Base-by-base conservation (phyloP, 495 filamentous ascomycete species). In the Hypoxylon fuscum region DNA sequence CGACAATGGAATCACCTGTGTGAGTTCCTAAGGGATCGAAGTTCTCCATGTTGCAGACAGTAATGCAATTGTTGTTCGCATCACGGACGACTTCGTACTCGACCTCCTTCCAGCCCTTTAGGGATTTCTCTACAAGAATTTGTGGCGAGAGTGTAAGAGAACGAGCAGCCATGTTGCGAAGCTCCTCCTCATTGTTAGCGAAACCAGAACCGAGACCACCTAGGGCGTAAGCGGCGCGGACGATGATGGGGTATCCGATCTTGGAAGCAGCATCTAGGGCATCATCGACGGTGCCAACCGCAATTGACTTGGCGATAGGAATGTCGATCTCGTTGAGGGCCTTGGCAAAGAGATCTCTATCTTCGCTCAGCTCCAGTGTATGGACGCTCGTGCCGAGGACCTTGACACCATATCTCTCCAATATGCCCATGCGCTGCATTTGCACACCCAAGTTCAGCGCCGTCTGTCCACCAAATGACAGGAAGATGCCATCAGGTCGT, bases 1-100 rank as follows among this genome's bases (percentile, higher is more conserved):
- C 93, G 51, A 98, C 94, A 65, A 98, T 96, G 60, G 92, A 96
- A 79, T 98, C 94, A 73, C 94, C 94, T 34, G 94, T 98, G 72
- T 98, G 94, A 50, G 96, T 94, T 71, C 94, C 94, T 29, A 98
- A 83, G 32, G 94, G 94, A 72, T 98, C 94, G 71, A 98, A 98
- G 79, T 98, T 98, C 80, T 98, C 94, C 94, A 98, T 98, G 80
- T 98, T 98, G 82, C 94, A 98, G 41, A 98, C 94, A 14, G 94
- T 98, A 66, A 98, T 97, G 76, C 95, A 97, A 80, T 98, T 98
- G 82, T 97, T 95, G 66, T 87, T 83, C 41, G 89, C 90, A 75
- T 98, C 94, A 55, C 94, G 87, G 32, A 98, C 94, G 29, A 98
- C 94, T 74, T 98, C 94, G 72, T 98, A 98, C 74, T 98, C 94